Percentiles rank a stretch among this genome's conserved stretches.
Conservation (phyloP, 2,329 filamentous ascomycete species). For the Chaetomiaceae sp. region DNA sequence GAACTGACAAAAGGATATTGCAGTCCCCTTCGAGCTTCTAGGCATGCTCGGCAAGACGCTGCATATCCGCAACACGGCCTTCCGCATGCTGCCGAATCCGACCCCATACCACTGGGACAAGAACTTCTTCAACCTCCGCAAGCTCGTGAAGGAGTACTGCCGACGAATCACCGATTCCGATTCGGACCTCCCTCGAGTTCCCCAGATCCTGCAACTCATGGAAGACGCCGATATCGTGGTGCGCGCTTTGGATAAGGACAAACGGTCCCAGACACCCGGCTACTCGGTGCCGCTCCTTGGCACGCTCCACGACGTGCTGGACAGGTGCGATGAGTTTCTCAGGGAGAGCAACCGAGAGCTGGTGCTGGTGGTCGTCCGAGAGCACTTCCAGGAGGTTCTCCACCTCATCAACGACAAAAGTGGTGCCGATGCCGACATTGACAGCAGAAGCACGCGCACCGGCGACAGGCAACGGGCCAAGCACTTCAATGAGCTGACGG, state of each 20-base stretch:
- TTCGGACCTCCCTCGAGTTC: background rate
- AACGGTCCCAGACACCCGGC: constrained; percentile 19
- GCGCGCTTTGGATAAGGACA: constrained; percentile 16
- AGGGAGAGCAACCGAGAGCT: constrained; percentile 32
- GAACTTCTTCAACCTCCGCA: constrained; percentile 41
- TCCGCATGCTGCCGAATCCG: constrained; percentile 54
- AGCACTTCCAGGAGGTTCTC: constrained; percentile 47
- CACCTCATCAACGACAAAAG: constrained; percentile 39
- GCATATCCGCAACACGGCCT: constrained; percentile 46
- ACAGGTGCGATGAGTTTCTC: constrained; percentile 42
- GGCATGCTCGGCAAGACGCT: constrained; percentile 53
- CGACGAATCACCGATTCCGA: constrained; percentile 28
- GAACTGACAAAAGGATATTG: background rate
- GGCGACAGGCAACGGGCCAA: constrained; percentile 5
- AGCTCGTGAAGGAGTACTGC: constrained; percentile 39
- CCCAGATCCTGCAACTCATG: constrained; percentile 19
- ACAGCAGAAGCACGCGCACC: constrained; percentile 13
- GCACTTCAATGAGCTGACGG: constrained; percentile 43
- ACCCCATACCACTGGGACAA: constrained; percentile 52
- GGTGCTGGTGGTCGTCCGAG: constrained; percentile 44
- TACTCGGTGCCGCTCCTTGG: constrained; percentile 36
- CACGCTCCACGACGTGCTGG: constrained; percentile 38
- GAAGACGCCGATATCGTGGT: constrained; percentile 11
- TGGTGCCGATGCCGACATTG: constrained; percentile 17
- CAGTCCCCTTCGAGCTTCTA: constrained; percentile 54